A percentile compares a stretch with the other conserved stretches of the same genome.
Conservation (phyloP, 768 basidiomycete genomes). For the Kwoniella dejecticola region DNA sequence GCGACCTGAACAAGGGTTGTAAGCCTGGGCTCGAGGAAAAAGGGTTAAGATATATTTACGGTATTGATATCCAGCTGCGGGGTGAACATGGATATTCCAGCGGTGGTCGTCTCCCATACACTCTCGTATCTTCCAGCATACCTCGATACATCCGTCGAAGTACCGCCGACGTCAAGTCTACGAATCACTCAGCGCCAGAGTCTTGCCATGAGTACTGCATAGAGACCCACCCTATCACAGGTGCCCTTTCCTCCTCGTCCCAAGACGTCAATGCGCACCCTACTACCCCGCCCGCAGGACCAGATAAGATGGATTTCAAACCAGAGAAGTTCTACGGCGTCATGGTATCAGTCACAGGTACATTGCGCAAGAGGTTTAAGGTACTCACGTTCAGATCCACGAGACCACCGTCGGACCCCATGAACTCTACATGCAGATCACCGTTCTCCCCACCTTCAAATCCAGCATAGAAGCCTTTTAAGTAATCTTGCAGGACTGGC, state of each 20-base stretch:
- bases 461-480: conserved; percentile 40
- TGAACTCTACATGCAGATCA: conserved; percentile 61
- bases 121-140: conserved; percentile 88
- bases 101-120: conserved; percentile 59
- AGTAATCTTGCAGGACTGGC: conserved; percentile 41
- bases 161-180: conserved; percentile 60
- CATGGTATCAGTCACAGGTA: neutral
- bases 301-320: conserved; percentile 84
- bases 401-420: conserved; percentile 76
- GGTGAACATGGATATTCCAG: conserved; percentile 41
- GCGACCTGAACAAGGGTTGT: conserved; percentile 34
- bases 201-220: neutral
- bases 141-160: conserved; percentile 87
- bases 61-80: conserved; percentile 52
- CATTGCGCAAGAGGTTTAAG: neutral
- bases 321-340: conserved; percentile 75
- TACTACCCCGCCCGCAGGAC: conserved; percentile 91
- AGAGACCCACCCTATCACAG: conserved; percentile 73
- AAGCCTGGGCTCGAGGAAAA: neutral
- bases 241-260: conserved; percentile 73
- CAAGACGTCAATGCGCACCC: conserved; percentile 88
- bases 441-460: conserved; percentile 43
- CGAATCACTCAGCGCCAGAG: neutral
- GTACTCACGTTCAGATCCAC: conserved; percentile 45
- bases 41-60: conserved; percentile 1